phyloP scores from a whole-genome alignment of 164 flowering plant genomes.

The Kalanchoe fedtschenkoi region DNA sequence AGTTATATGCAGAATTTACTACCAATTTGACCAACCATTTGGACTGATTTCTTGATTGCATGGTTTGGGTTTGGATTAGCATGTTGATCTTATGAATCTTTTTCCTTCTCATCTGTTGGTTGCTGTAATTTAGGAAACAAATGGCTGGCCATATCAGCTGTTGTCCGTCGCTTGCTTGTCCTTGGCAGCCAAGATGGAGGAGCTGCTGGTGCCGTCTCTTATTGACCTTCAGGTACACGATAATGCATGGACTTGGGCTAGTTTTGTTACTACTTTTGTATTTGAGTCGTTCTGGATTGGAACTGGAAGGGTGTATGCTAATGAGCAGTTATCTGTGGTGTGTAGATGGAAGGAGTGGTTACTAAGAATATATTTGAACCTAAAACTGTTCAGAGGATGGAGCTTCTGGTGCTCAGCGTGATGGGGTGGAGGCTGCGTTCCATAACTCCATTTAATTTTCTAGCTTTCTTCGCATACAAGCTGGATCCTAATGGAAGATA shows the following conservation, averaged over 20 bases:
- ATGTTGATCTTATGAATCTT: background rate
- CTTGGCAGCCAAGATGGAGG: slow-evolving; percentile 79
- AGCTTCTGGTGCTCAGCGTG: background rate
- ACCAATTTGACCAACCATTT: background rate
- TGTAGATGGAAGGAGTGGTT: slow-evolving; percentile 4
- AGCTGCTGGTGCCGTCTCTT: slow-evolving; percentile 36
- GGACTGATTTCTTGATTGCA: background rate
- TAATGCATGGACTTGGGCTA: background rate
- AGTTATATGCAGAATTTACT: background rate
- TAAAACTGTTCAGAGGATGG: slow-evolving; percentile 5
- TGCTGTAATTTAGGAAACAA: slow-evolving; percentile 13
- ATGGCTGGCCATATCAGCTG: slow-evolving; percentile 59
- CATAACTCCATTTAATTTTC: background rate
- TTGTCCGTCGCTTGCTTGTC: slow-evolving; percentile 64
- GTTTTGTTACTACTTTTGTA: background rate
- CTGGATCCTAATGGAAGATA: slow-evolving; percentile 1
- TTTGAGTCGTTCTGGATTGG: background rate
- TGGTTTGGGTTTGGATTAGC: too few species aligned
- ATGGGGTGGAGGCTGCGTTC: background rate
- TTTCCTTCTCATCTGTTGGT: background rate
- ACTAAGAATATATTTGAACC: slow-evolving; percentile 4
- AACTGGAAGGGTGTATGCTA: background rate
- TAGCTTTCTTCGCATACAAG: background rate
- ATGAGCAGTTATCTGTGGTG: background rate
- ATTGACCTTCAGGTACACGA: slow-evolving; percentile 34